A percentile compares a stretch with the other conserved stretches of the same genome.
These are phyloP conservation scores for Apiospora malaysiana DNA, from an alignment of 2,329 filamentous ascomycete species.

Conservation along the genomic window DNA sequence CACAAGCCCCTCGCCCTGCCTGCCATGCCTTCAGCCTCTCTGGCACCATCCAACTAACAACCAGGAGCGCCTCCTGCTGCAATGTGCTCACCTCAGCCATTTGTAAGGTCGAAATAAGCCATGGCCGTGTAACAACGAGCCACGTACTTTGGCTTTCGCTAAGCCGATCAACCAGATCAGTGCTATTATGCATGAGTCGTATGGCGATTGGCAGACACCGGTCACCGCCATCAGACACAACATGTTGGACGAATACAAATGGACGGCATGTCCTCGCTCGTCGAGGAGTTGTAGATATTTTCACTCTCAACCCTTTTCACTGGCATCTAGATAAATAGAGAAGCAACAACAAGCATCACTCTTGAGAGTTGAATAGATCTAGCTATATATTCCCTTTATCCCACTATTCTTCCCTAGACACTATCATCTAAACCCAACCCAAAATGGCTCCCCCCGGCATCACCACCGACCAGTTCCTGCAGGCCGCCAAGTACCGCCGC, in stretches of 20 bases:
- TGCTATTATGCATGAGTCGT: background rate
- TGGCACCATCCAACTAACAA: background rate
- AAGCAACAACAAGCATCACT: background rate
- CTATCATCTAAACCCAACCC: background rate
- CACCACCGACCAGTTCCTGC: constrained; percentile 35
- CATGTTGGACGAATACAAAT: background rate
- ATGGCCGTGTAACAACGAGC: background rate
- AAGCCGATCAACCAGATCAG: background rate
- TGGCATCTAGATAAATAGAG: background rate
- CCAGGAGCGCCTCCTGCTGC: background rate
- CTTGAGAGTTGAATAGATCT: background rate
- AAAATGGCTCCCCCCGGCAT: constrained; percentile 24
- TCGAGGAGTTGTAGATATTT: background rate
- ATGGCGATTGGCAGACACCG: background rate
- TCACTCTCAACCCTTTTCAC: background rate
- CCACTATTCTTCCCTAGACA: no score
- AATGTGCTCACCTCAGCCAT: background rate
- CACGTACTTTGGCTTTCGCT: background rate
- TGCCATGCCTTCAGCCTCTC: background rate
- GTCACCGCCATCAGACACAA: background rate
- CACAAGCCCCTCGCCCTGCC: background rate
- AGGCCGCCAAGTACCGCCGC: constrained; percentile 37
- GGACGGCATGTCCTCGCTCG: background rate
- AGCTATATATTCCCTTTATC: background rate
- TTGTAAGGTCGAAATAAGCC: background rate